Percentiles rank a stretch among this genome's conserved stretches.
phyloP scores from a whole-genome alignment of 2,329 filamentous ascomycete genomes.

The Aureobasidium sp. region DNA sequence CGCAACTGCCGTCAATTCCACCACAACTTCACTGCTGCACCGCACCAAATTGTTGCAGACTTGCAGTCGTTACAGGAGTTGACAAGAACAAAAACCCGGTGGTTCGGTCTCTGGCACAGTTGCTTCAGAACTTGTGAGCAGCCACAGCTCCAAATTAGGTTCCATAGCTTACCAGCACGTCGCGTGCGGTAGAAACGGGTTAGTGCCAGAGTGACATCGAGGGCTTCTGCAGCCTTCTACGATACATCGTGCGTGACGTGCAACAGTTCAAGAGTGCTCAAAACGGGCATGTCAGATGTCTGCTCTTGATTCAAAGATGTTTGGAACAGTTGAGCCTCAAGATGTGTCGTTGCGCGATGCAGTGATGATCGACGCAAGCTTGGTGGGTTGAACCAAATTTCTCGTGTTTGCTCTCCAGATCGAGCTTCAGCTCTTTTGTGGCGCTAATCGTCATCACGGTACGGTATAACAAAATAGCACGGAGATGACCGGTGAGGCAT shows the following conservation, averaged over 20 bases:
- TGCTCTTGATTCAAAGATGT: neutral
- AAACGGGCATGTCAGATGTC: neutral
- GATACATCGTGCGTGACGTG: neutral
- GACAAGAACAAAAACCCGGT: neutral
- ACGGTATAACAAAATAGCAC: neutral
- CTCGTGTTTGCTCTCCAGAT: neutral
- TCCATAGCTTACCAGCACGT: slow-evolving; percentile 11
- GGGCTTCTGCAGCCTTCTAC: slow-evolving; percentile 1
- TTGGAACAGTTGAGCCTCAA: neutral
- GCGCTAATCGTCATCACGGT: neutral
- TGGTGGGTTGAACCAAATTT: neutral
- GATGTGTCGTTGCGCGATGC: neutral
- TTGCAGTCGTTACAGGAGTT: neutral
- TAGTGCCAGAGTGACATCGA: neutral
- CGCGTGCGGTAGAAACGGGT: neutral
- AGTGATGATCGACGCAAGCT: slow-evolving; percentile 2
- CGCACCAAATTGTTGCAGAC: neutral
- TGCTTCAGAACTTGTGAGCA: neutral
- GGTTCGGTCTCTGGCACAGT: neutral
- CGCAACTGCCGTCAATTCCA: neutral
- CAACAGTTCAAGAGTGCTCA: neutral
- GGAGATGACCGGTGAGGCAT: neutral
- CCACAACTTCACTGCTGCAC: neutral
- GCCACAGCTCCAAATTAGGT: neutral
- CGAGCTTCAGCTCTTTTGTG: neutral